Conservation (phyloP, 2,329 filamentous ascomycete species). For the Calonectria montana region DNA sequence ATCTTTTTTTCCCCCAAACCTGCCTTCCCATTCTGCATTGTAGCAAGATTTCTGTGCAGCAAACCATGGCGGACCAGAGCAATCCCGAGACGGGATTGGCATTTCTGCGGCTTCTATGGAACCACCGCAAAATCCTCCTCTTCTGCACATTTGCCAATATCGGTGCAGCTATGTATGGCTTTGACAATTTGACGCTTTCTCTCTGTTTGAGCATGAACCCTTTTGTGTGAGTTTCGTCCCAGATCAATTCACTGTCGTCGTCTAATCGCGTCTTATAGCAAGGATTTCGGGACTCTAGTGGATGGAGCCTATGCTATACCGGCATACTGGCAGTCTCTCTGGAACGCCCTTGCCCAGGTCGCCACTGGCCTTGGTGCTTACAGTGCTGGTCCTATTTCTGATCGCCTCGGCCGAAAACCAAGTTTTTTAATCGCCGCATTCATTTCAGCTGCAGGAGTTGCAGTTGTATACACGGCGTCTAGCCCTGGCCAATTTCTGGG, state of each 20-base stretch:
- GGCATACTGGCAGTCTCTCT: constrained; percentile 1
- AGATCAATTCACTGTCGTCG: background rate
- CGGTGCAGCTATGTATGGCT: constrained; percentile 6
- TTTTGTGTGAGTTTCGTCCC: background rate
- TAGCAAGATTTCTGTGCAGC: background rate
- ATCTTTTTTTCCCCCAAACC: background rate
- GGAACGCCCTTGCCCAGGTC: constrained; percentile 6
- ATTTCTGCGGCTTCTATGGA: background rate
- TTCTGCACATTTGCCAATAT: constrained; percentile 12
- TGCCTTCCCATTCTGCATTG: background rate
- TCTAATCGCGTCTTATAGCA: background rate
- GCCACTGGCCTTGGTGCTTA: constrained; percentile 1
- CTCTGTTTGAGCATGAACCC: constrained; percentile 7
- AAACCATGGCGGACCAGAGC: background rate
- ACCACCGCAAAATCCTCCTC: background rate
- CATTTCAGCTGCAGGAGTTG: constrained; percentile 3
- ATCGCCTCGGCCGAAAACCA: background rate
- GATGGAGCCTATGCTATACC: background rate
- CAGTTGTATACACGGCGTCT: background rate
- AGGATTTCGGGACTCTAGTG: background rate
- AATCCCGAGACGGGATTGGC: background rate
- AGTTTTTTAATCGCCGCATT: background rate
- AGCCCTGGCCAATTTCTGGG: constrained; percentile 5
- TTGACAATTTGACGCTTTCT: constrained; percentile 9
- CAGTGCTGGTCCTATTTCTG: background rate